Percentiles rank a stretch among this genome's conserved stretches.
Conservation (phyloP, 371 early-diverging fungal species). For the Apophysomyces trapeziformis region DNA sequence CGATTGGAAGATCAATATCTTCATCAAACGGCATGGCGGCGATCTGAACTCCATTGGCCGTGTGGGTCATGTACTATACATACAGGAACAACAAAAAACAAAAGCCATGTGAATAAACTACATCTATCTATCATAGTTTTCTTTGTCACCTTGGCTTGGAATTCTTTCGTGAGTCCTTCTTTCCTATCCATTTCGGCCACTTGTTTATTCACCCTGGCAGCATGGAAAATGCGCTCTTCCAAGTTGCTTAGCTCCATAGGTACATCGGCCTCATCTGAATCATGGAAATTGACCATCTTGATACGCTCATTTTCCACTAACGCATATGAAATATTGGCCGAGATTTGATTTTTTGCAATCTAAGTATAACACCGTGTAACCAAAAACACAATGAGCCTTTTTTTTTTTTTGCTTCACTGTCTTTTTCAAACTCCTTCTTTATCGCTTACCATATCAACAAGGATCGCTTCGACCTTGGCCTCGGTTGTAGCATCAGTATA, state of each 20-base stretch:
- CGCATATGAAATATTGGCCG: constrained; percentile 62
- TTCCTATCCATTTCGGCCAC: constrained; percentile 49
- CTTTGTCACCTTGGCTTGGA: constrained; percentile 50
- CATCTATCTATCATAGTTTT: neutral
- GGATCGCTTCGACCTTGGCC: constrained; percentile 42
- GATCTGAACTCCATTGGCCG: constrained; percentile 33
- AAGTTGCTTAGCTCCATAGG: constrained; percentile 51
- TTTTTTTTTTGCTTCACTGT: too few species aligned
- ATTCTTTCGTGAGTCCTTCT: constrained; percentile 57
- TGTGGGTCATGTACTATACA: constrained; percentile 43
- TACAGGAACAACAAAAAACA: constrained; percentile 4
- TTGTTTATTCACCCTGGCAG: constrained; percentile 41
- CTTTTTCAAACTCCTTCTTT: neutral
- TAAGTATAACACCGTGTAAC: constrained; percentile 19
- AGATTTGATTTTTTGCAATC: constrained; percentile 62
- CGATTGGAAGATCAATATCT: constrained; percentile 41
- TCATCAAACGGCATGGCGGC: constrained; percentile 38
- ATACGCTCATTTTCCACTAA: constrained; percentile 23
- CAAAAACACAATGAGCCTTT: neutral
- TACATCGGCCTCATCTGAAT: constrained; percentile 49
- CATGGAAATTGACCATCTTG: constrained; percentile 77
- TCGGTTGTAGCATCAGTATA: constrained; percentile 27
- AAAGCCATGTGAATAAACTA: constrained; percentile 8
- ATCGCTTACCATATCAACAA: constrained; percentile 58
- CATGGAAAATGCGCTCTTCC: constrained; percentile 52